Base-by-base conservation (phyloP, 805 yeast genomes). In the Starmerella stigmatis region DNA sequence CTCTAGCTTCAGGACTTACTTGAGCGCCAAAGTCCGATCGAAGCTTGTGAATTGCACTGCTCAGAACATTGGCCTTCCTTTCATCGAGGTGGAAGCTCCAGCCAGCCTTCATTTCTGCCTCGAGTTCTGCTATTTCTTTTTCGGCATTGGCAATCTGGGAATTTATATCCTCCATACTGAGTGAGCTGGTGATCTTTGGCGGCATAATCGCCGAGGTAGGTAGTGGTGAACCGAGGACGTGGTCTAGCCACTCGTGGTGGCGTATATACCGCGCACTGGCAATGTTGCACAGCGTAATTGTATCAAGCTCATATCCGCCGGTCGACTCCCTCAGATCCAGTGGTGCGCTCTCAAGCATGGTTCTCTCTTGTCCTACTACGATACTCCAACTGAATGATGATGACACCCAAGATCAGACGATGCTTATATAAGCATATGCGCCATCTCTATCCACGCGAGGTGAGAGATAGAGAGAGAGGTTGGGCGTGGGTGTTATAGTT, bases 201-300 rank as follows among this genome's bases (percentile, higher is more conserved):
- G 57, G 51, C 6, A 37, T 19, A 13, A 61, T 54, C 13, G 54
- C 51, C 17, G 50, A 45, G 3, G 58, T 53, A 16, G 64, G 59
- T 21, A 60, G 42, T 3, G 68, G 65, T 25, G 62, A 54, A 13
- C 69, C 71, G 13, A 68, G 48, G 3, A 65, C 60, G 26, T 64
- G 63, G 48, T 64, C 68, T 55, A 67, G 63, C 70, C 71, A 68
- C 45, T 67, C 72, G 49, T 67, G 70, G 48, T 67, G 69, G 17
- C 69, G 56, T 13, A 67, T 65, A 43, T 64, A 67, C 17, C 72
- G 57, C 34, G 63, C 60, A 22, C 67, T 64, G 15, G 70, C 64
- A n/a, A 67, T 63, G 41, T 67, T 69, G 12, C 71, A 57, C 27
- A 69, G 58, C 9, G 68, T 63, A 29, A 67, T 55, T 7, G 62